A percentile compares a stretch with the other conserved stretches of the same genome.
Conservation (phyloP, 805 yeast species). For the Pichia heedii region DNA sequence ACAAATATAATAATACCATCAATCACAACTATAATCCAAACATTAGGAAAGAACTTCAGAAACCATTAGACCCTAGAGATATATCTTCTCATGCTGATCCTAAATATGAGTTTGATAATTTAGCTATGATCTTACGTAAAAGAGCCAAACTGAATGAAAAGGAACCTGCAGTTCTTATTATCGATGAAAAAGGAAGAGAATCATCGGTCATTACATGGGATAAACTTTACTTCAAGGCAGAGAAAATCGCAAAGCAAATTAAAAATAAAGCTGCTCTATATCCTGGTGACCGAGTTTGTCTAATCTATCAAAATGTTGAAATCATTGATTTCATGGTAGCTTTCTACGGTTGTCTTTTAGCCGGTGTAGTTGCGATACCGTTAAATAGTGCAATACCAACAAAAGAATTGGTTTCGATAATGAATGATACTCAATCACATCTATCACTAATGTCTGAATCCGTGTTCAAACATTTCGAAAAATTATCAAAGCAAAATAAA, state of each 20-base stretch:
- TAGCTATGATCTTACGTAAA: conserved; percentile 64
- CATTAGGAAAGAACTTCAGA: conserved; percentile 35
- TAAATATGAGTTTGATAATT: conserved; percentile 40
- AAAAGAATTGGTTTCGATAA: conserved; percentile 61
- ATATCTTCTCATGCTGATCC: conserved; percentile 25
- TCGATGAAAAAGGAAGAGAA: conserved; percentile 81
- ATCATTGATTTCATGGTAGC: conserved; percentile 81
- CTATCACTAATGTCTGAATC: conserved; percentile 74
- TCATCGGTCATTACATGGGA: conserved; percentile 77
- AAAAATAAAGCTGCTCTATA: conserved; percentile 63
- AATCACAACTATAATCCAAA: not conserved
- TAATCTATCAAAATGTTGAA: conserved; percentile 78
- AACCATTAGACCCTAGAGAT: conserved; percentile 57
- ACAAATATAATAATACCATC: conserved; percentile 3
- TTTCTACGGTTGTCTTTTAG: conserved; percentile 81
- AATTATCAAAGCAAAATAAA: conserved; percentile 32
- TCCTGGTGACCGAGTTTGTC: conserved; percentile 74
- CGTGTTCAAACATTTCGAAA: conserved; percentile 67
- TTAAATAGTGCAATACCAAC: conserved; percentile 66
- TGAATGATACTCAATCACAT: conserved; percentile 66
- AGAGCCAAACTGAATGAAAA: conserved; percentile 59
- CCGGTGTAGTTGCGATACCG: conserved; percentile 93
- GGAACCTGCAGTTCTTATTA: conserved; percentile 60
- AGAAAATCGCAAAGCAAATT: conserved; percentile 79
- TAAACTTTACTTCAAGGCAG: conserved; percentile 71